Base-by-base conservation (phyloP, 768 basidiomycete genomes). In the Cystofilobasidium ferigula region DNA sequence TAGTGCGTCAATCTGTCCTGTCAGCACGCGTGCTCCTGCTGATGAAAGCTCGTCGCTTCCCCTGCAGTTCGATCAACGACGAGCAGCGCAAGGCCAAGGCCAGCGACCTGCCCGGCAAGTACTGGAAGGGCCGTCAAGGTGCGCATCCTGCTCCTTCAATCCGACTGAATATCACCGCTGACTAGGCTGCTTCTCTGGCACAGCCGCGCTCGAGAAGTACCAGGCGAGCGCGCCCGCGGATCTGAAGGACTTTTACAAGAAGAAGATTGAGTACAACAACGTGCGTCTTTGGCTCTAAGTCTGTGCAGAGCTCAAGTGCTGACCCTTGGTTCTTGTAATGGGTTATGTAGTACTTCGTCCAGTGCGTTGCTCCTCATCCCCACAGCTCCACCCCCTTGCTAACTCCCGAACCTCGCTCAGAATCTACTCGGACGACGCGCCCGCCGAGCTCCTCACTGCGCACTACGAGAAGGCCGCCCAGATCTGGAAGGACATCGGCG, bases 161-260 rank as follows among this genome's bases (percentile, higher is more conserved):
- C n/a, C 32, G 61, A 26, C 42, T 43, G 2, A 26, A 16, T 12
- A 14, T 42, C n/a, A 20, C 28, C n/a, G 4, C 26, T 26, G 20
- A 32, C 20, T 54, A 5, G n/a, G n/a, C 1, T 18, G 22, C 9
- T 32, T 36, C 40, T 10, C 24, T 57, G 10, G 1, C 22, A 16
- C 45, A 64, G 63, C 26, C n/a, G 63, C 63, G 20, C 58, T 64
- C 16, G 57, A 64, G 57, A 64, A 59, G 47, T 64, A 58, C 48
- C 1, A 42, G 18, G 58, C 57, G 26, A n/a, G 43, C 9, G 40
- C 63, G 18, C 63, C 63, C 6, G n/a, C 42, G 1, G 57, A 59
- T 34, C 63, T 64, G 45, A 64, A 64, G 43, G 3, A n/a, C 18
- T 64, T 64, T 28, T 64, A 64, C 43, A 34, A 57, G 32, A 34